These are phyloP conservation scores for Chrysoporthe puriensis DNA, from an alignment of 2,329 filamentous ascomycete genomes.

Conservation along the genomic window DNA sequence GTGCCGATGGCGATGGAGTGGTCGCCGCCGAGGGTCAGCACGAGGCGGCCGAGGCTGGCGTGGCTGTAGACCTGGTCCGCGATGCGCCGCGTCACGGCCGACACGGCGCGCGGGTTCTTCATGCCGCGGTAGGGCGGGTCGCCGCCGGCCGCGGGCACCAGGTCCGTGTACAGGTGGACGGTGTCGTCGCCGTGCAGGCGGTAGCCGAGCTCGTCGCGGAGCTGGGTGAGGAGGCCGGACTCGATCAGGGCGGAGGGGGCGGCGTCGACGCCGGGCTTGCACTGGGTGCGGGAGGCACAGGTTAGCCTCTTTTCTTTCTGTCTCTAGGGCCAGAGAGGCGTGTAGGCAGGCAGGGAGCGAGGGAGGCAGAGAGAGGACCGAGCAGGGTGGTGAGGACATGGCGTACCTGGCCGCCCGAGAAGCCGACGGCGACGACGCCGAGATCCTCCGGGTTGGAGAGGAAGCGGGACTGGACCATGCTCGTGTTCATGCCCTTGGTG, in stretches of 20 bases:
- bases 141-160: constrained; percentile 59
- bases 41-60: constrained; percentile 79
- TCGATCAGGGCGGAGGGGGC: constrained; percentile 88
- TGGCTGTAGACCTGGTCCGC: constrained; percentile 86
- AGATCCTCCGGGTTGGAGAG: constrained; percentile 78
- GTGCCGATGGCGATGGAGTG: constrained; percentile 97
- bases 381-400: not conserved
- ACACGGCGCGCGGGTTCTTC: constrained; percentile 90
- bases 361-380: constrained; percentile 6
- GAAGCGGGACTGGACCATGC: constrained; percentile 69
- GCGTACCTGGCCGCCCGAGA: constrained; percentile 90
- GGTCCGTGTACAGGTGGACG: constrained; percentile 80
- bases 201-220: constrained; percentile 86
- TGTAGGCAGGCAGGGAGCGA: not conserved
- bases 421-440: constrained; percentile 91
- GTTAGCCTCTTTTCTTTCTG: not conserved
- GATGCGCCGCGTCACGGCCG: constrained; percentile 79
- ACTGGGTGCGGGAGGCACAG: constrained; percentile 51
- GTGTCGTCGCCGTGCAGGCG: constrained; percentile 80
- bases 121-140: constrained; percentile 88
- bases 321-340: not conserved
- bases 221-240: constrained; percentile 81
- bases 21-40: constrained; percentile 92
- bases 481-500: constrained; percentile 51
- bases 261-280: constrained; percentile 89